Evolutionary conservation across 2,329 filamentous ascomycete genomes (phyloP), one percentile per base, ranked within the genome.

Genomic region (Ustulina deusta): DNA sequence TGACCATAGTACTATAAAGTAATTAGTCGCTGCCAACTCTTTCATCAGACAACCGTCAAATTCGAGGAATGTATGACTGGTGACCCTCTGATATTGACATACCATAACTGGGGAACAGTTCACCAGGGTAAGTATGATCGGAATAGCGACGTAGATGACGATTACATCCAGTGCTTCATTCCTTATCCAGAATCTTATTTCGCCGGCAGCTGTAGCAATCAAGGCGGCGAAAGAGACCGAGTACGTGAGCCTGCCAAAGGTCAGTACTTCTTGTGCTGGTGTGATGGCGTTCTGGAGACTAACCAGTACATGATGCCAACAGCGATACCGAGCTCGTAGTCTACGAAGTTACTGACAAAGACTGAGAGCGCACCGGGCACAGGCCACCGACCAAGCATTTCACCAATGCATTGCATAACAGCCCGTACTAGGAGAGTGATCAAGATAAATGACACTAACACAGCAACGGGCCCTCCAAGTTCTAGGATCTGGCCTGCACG

Each of bases 101-200:
- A 20, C 40, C 40, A n/a, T 44, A 44, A 44, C 40, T 20, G 40
- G n/a, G n/a, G n/a, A 17, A 44, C 40, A 44, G n/a, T n/a, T 44
- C 40, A 44, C 17, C 17, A 44, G 4, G n/a, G n/a, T 44, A 20
- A 44, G 40, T n/a, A 44, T 20, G 4, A 44, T 11, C 4, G 40
- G 40, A 44, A 44, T 44, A 1, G 15, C n/a, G 40, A 44, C n/a
- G 40, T 44, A 44, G 15, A 20, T n/a, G 17, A 44, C 7, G 15
- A 44, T 44, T 15, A 44, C 40, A 44, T 44, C 40, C 6, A 44
- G n/a, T 5, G 40, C 13, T 44, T 44, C 40, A n/a, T 44, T 44
- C n/a, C 40, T 6, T 44, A 44, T 44, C 40, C 40, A 44, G 40
- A 44, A 44, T 44, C 40, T n/a, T 44, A 44, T 44, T 44, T 44